Percentiles rank a stretch among this genome's conserved stretches.
phyloP scores from a whole-genome alignment of 2,329 filamentous ascomycete genomes.

The Pyrenophora graminea region DNA sequence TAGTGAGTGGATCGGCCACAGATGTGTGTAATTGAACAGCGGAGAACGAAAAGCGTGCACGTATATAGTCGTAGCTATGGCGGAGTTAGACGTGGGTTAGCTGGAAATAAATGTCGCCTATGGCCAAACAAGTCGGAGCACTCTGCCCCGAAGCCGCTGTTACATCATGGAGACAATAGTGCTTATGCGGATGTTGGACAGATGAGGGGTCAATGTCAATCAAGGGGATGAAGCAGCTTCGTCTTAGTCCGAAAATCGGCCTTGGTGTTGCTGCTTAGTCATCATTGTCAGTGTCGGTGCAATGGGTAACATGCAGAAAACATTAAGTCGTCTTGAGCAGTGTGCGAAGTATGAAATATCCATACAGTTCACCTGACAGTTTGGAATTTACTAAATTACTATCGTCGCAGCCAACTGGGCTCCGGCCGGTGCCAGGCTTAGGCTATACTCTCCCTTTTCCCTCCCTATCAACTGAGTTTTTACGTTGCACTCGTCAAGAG shows the following conservation, averaged over 20 bases:
- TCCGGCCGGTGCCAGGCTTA: too few species aligned
- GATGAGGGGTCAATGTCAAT: not conserved
- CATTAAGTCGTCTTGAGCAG: too few species aligned
- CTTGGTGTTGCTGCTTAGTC: slow-evolving; percentile 11
- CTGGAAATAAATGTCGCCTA: not conserved
- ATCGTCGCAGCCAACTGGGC: too few species aligned
- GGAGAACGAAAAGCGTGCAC: not conserved
- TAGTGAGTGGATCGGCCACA: not conserved
- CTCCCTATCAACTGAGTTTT: too few species aligned
- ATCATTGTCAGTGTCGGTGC: not conserved
- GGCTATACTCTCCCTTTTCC: too few species aligned
- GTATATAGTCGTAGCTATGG: not conserved
- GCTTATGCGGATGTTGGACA: not conserved
- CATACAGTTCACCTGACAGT: too few species aligned
- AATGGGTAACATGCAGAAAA: too few species aligned
- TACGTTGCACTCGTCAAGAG: too few species aligned
- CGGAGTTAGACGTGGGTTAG: slow-evolving; percentile 6
- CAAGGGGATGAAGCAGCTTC: not conserved
- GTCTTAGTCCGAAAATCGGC: slow-evolving; percentile 11
- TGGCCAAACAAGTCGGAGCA: not conserved
- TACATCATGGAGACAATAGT: not conserved
- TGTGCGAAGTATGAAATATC: too few species aligned
- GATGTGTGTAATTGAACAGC: not conserved
- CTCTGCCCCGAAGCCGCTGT: slow-evolving; percentile 2
- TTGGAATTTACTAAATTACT: too few species aligned